These are phyloP conservation scores for Curvularia verruculosa DNA, from an alignment of 2,329 filamentous ascomycete species.

Conservation along the genomic window DNA sequence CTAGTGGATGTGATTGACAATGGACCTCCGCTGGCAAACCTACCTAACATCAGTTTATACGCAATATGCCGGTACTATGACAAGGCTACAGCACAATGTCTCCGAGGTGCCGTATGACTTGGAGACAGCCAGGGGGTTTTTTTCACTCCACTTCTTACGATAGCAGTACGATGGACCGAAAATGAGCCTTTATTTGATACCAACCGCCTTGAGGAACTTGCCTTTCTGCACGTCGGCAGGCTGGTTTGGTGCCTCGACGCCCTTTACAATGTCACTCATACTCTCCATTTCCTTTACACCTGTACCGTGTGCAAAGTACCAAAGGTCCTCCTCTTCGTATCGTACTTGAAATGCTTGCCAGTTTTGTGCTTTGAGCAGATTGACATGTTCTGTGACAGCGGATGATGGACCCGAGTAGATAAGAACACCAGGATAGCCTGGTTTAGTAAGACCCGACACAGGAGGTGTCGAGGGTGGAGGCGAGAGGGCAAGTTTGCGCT, in stretches of 20 bases:
- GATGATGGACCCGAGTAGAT: constrained; percentile 50
- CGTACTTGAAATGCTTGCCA: constrained; percentile 57
- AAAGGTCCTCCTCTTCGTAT: constrained; percentile 47
- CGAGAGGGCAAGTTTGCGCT: constrained; percentile 53
- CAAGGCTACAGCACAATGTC: neutral
- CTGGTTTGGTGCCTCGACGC: constrained; percentile 30
- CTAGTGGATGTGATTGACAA: neutral
- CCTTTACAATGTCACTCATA: constrained; percentile 53
- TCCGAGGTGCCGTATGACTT: neutral
- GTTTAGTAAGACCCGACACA: constrained; percentile 54
- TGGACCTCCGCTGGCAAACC: neutral
- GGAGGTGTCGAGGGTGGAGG: constrained; percentile 29
- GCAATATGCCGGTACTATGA: neutral
- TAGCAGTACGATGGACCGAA: neutral
- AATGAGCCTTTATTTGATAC: constrained; percentile 38
- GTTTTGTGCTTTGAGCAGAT: constrained; percentile 51
- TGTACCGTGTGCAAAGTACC: constrained; percentile 49
- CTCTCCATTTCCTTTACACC: constrained; percentile 53
- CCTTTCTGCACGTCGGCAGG: constrained; percentile 25
- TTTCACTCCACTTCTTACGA: neutral
- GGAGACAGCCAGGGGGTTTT: no score
- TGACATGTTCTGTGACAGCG: constrained; percentile 52
- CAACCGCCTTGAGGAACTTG: constrained; percentile 43
- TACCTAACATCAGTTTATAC: neutral
- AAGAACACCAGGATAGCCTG: constrained; percentile 55